Base-by-base conservation (phyloP, 164 flowering plant species). In the Macadamia tetraphylla region DNA sequence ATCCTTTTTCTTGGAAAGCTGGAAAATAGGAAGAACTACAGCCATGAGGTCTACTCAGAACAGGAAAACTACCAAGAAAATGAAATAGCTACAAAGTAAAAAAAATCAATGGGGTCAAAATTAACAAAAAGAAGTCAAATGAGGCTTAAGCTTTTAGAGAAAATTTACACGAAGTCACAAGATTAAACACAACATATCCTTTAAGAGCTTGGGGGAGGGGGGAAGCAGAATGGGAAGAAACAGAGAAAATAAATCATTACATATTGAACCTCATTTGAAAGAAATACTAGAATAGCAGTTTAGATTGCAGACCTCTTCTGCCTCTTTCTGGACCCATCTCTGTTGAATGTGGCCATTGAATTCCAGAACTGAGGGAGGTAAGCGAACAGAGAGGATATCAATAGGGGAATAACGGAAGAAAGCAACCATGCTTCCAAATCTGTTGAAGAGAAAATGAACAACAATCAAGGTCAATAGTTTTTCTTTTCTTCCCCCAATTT, bases 371-470 rank as follows among this genome's bases (percentile, higher is more conserved):
- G 88, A 77, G 67, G 97, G 94, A 30, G 98, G 98, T 70, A 94
- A 77, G 72, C 64, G 71, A 55, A 94, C 90, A 40, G 91, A 82
- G 56, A 85, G 87, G 73, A 94, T 88, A 69, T 94, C 87, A 71
- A 94, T 88, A 14, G 96, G 92, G 63, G 90, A 86, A 77, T 94
- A 94, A 9, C 87, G 90, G 73, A 94, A 89, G 78, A 88, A 87
- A 29, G 95, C 96, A 67, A 94, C 89, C 91, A 85, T 89, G 80
- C 81, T 82, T 65, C 97, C 97, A 77, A 79, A 88, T 76, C 98
- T 93, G 88, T 43, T 35, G 29, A 60, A 30, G 70, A 14, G 42
- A 61, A n/a, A 59, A 58, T 23, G 49, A 55, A 52, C 58, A 69
- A 13, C 23, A 11, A 53, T 53, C 23, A 60, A 23, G 29, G 63